These are phyloP conservation scores for Cryptococcus sp. DNA, from an alignment of 1,284 basidiomycete species.

Conservation along the genomic window DNA sequence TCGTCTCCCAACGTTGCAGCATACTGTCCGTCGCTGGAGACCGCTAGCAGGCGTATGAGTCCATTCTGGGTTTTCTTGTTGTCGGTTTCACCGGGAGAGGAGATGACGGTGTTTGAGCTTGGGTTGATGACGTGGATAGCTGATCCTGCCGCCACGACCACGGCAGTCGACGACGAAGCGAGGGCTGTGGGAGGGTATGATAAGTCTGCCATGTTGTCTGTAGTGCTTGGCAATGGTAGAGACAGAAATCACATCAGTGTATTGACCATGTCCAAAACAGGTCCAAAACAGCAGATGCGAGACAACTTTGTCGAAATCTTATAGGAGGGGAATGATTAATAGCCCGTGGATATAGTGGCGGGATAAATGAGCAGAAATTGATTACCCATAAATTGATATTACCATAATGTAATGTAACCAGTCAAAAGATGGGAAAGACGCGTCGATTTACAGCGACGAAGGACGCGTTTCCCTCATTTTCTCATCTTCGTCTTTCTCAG, in stretches of 20 bases:
- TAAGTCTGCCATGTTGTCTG: conserved; percentile 9
- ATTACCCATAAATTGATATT: not conserved
- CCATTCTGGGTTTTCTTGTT: conserved; percentile 7
- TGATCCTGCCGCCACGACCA: conserved; percentile 63
- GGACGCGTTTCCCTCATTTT: conserved; percentile 11
- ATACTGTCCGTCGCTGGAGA: conserved; percentile 58
- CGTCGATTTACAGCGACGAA: conserved; percentile 4
- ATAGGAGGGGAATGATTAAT: not conserved
- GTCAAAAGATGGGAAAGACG: conserved; percentile 10
- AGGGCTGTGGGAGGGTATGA: conserved; percentile 26
- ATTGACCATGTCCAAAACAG: not conserved
- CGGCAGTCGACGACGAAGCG: conserved; percentile 48
- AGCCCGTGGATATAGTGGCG: not conserved
- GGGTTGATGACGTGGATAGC: conserved; percentile 63
- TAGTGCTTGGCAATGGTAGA: not conserved
- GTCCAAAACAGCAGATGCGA: not conserved
- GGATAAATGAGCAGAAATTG: conserved; percentile 16
- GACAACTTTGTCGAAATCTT: conserved; percentile 2
- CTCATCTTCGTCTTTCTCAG: conserved; percentile 6
- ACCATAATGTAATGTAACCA: not conserved
- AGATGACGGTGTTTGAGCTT: conserved; percentile 51
- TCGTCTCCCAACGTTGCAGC: conserved; percentile 73
- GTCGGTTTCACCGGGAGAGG: conserved; percentile 4
- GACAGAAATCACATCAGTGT: not conserved
- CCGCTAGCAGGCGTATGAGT: conserved; percentile 64